Conservation (phyloP, 495 filamentous ascomycete genomes). For the Saxophila tyrrhenica region DNA sequence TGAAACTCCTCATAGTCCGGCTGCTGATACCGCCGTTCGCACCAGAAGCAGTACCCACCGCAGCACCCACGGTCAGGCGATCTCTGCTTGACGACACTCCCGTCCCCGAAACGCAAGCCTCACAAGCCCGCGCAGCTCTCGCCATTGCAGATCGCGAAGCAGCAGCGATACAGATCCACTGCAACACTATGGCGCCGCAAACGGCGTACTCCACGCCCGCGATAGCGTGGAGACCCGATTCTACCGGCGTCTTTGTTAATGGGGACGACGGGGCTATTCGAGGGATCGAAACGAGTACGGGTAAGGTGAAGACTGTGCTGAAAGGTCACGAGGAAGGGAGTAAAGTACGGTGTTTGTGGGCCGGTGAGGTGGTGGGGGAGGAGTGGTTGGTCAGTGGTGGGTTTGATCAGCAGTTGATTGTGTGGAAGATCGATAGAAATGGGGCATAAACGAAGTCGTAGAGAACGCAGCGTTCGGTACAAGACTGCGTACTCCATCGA, state of each 20-base stretch:
- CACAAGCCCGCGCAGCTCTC: conserved; percentile 39
- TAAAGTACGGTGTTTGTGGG: conserved; percentile 57
- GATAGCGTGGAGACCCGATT: conserved; percentile 54
- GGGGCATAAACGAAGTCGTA: too few species aligned
- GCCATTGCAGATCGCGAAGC: conserved; percentile 45
- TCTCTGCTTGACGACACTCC: conserved; percentile 5
- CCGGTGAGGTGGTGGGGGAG: conserved; percentile 38
- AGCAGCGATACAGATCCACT: conserved; percentile 47
- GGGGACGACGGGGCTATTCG: conserved; percentile 57
- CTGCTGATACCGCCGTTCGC: conserved; percentile 38
- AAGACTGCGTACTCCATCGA: too few species aligned
- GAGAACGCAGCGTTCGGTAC: too few species aligned
- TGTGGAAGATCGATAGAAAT: conserved; percentile 39
- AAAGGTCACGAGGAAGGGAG: conserved; percentile 47
- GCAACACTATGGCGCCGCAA: conserved; percentile 54
- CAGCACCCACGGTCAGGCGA: neutral
- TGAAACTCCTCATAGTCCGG: conserved; percentile 56
- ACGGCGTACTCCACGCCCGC: conserved; percentile 56
- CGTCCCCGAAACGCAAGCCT: conserved; percentile 30
- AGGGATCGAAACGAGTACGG: conserved; percentile 50
- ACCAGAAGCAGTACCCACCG: conserved; percentile 3
- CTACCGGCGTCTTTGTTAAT: conserved; percentile 57
- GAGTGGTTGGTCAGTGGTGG: conserved; percentile 58
- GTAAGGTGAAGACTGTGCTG: conserved; percentile 43
- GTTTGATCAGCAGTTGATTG: conserved; percentile 52